Conservation (phyloP, 1,284 basidiomycete species). For the Ceratorhiza oryzae-sativae region DNA sequence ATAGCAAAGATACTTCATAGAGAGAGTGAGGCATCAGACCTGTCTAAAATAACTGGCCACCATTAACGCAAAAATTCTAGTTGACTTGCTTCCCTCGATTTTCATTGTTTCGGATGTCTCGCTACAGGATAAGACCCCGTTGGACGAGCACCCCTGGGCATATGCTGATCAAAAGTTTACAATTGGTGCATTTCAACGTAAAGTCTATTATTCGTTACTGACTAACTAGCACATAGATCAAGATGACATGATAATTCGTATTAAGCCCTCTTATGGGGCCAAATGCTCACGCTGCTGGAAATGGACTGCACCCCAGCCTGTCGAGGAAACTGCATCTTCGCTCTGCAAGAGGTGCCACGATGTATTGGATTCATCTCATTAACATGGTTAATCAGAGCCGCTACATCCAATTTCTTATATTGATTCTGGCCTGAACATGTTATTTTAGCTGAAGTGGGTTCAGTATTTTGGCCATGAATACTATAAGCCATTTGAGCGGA, state of each 20-base stretch:
- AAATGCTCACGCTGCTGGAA: conserved; percentile 88
- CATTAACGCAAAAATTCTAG: conserved; percentile 51
- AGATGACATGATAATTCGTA: conserved; percentile 56
- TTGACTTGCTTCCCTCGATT: conserved; percentile 67
- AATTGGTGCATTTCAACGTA: not conserved
- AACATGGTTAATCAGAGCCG: no score
- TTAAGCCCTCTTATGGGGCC: conserved; percentile 60
- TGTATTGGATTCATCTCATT: not conserved
- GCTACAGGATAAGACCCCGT: conserved; percentile 55
- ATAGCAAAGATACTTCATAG: conserved; percentile 31
- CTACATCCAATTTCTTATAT: not conserved
- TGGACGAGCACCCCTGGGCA: conserved; percentile 60
- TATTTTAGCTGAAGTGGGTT: not conserved
- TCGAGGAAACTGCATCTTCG: not conserved
- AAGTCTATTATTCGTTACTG: not conserved
- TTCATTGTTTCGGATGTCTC: conserved; percentile 79
- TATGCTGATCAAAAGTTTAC: conserved; percentile 56
- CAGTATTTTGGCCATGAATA: not conserved
- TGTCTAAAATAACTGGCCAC: not conserved
- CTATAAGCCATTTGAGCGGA: not conserved
- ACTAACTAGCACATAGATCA: conserved; percentile 44
- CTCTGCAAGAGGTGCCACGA: conserved; percentile 29
- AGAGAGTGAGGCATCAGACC: conserved; percentile 43
- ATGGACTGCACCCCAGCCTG: conserved; percentile 56
- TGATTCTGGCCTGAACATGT: no score